Base-by-base conservation (phyloP, 495 filamentous ascomycete species). In the Aspergillus campestris region DNA sequence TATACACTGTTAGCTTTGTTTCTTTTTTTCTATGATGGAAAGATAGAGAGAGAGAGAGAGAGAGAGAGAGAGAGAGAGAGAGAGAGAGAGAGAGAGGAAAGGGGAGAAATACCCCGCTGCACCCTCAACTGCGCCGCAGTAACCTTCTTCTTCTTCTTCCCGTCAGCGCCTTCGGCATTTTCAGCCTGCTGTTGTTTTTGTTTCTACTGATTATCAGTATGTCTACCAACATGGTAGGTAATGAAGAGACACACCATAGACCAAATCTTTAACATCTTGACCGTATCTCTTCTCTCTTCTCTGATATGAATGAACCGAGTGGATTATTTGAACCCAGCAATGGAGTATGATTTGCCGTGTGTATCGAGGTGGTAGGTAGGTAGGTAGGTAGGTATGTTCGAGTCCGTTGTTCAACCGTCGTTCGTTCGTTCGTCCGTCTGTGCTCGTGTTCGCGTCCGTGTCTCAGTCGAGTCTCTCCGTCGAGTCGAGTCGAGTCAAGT, bases 251-350 rank as follows among this genome's bases (percentile, higher is more conserved):
- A 37, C 73, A 94, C 90, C 90, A 98, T 95, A 64, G 89, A 94
- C 92, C 92, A 98, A 74, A 98, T 95, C 67, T 98, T 98, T 73
- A 96, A 75, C 92, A 98, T 98, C 55, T 66, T 88, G 80, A 61
- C 18, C 1, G 18, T 24, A 24, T 24, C 18, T 24, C 18, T 24
- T 24, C 18, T 24, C 4, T 24, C 18, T 24, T 24, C 18, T 4
- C 18, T 24, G 1, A 24, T 24, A 24, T 24, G 18, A 24, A 24
- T 24, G n/a, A n/a, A n/a, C n/a, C n/a, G n/a, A n/a, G n/a, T n/a
- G n/a, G n/a, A n/a, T n/a, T n/a, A n/a, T n/a, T n/a, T n/a, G n/a
- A n/a, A n/a, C n/a, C n/a, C n/a, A n/a, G n/a, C n/a, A n/a, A n/a
- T n/a, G n/a, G n/a, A n/a, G n/a, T n/a, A n/a, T n/a, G n/a, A n/a